phyloP scores from a whole-genome alignment of 2,329 filamentous ascomycete genomes.

The Fusarium sp. region DNA sequence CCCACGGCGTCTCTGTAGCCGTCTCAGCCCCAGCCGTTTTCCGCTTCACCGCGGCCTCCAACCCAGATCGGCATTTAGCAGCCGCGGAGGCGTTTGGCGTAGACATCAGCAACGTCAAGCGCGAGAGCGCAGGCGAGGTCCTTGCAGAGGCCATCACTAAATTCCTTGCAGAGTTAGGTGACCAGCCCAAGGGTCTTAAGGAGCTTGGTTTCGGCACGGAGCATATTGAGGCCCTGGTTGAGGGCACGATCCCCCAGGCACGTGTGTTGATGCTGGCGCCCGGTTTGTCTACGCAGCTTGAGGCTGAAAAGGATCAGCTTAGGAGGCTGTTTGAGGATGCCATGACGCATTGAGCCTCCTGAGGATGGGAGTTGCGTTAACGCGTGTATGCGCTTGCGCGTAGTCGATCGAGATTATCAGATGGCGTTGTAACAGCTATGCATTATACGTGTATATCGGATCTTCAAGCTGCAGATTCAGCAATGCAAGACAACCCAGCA shows the following conservation, averaged over 20 bases:
- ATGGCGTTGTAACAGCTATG: constrained; percentile 8
- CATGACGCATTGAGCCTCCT: constrained; percentile 52
- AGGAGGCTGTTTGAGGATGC: constrained; percentile 73
- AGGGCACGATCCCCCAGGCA: constrained; percentile 93
- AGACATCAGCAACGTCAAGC: constrained; percentile 87
- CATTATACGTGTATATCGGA: constrained; percentile 16
- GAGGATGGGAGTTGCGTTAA: constrained; percentile 16
- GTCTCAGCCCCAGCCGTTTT: constrained; percentile 95
- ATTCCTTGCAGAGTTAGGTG: constrained; percentile 85
- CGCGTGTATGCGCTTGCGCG: constrained; percentile 32
- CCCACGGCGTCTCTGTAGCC: constrained; percentile 94
- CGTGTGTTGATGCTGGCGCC: constrained; percentile 93
- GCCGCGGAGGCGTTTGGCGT: constrained; percentile 93
- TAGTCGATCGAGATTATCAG: constrained; percentile 20
- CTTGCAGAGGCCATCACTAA: constrained; percentile 82
- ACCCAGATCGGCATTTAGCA: constrained; percentile 89
- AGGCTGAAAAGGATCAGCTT: constrained; percentile 78
- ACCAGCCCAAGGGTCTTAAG: constrained; percentile 89
- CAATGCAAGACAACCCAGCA: background rate
- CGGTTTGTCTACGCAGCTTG: constrained; percentile 75
- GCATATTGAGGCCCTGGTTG: constrained; percentile 85
- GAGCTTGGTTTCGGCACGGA: constrained; percentile 80
- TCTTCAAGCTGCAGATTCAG: constrained; percentile 17
- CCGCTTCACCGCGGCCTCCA: constrained; percentile 89
- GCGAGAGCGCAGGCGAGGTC: constrained; percentile 88